Conservation (phyloP, 2,329 filamentous ascomycete species). For the Cordyceps tenuipes region DNA sequence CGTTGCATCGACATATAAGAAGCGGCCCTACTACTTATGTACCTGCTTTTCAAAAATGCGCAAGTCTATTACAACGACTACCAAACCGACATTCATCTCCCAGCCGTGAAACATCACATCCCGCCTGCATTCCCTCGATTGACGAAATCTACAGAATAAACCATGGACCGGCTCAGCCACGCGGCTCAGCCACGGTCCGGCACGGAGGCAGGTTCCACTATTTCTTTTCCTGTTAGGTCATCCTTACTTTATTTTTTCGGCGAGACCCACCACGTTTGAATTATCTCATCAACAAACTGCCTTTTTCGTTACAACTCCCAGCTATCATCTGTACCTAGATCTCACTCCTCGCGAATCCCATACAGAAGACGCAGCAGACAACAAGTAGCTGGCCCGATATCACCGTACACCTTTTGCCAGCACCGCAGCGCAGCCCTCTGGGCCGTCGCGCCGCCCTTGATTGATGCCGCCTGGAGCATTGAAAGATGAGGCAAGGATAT, state of each 20-base stretch:
- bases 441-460: background rate
- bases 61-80: too few species aligned
- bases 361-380: background rate
- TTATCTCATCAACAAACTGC: background rate
- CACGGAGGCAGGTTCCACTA: background rate
- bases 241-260: background rate
- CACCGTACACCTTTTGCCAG: background rate
- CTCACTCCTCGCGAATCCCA: background rate
- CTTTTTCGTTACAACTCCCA: background rate
- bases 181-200: too few species aligned
- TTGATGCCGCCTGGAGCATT: slow-evolving; percentile 42
- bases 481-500: slow-evolving; percentile 47
- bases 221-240: background rate
- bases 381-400: too few species aligned
- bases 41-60: too few species aligned
- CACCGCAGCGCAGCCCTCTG: background rate
- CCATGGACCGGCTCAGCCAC: too few species aligned
- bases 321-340: background rate
- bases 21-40: too few species aligned
- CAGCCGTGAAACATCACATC: background rate
- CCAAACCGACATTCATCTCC: too few species aligned
- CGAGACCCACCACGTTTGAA: background rate
- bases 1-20: too few species aligned
- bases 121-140: background rate
- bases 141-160: background rate